Evolutionary conservation across 2,329 filamentous ascomycete species (phyloP), one percentile per base, ranked within the genome.

Genomic region (Colletotrichum coccodes): DNA sequence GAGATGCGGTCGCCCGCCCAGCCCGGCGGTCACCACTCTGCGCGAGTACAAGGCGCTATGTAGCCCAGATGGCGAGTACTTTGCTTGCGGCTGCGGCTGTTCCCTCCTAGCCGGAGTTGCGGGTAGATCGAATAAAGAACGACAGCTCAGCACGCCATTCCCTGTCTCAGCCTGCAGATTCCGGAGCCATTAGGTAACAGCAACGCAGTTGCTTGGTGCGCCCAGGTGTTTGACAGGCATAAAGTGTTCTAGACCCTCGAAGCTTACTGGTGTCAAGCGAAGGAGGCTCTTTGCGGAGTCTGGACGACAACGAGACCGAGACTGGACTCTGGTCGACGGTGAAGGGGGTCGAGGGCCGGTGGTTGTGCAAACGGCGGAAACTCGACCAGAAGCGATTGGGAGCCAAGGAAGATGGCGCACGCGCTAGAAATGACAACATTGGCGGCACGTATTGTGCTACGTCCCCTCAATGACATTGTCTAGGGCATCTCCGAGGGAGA

Each of bases 131-230:
- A 30, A 28, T n/a, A n/a, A n/a, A n/a, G n/a, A n/a, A n/a, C n/a
- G n/a, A n/a, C n/a, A n/a, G 16, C 2, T 6, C 38, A 49, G 23
- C 32, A 32, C 32, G 30, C 32, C 49, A 50, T 32, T 38, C 42
- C 34, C 53, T 52, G 60, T n/a, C 50, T n/a, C n/a, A 23, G 36
- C n/a, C 30, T 42, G 21, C 3, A n/a, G 4, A 44, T 18, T 9
- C 0, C 46, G 42, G 18, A 38, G 60, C 60, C 44, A 54, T 68
- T 68, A 64, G 16, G 61, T 60, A 65, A 68, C 38, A 60, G 34
- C 14, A 36, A 50, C 47, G 11, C 21, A 11, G 18, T 18, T 30
- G 18, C 34, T 18, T 49, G 46, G 46, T 38, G 18, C 14, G 47
- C 34, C n/a, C 40, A 12, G 12, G 18, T 4, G 34, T 38, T 36